Conservation (phyloP, 345 rosid species). For the Anastatica hierochuntica region DNA sequence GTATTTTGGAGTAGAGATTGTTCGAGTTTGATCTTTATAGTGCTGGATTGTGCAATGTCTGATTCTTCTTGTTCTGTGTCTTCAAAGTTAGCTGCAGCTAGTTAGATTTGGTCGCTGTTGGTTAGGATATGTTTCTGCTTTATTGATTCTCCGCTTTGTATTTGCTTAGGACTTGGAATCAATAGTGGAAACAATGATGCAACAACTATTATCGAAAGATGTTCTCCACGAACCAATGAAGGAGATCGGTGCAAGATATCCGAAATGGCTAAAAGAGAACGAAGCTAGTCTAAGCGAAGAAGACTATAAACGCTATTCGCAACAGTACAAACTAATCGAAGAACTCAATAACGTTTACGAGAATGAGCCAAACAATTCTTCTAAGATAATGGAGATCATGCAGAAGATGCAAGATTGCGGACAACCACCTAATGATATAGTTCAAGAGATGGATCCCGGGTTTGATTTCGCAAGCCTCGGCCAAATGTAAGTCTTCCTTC, state of each 20-base stretch:
- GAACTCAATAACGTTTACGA: constrained; percentile 76
- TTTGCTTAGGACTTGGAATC: constrained; percentile 72
- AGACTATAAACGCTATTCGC: constrained; percentile 58
- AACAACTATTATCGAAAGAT: constrained; percentile 83
- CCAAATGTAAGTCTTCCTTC: constrained; percentile 50
- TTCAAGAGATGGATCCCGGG: constrained; percentile 83
- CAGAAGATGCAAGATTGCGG: constrained; percentile 99
- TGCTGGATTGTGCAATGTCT: too few species aligned
- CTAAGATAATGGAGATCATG: constrained; percentile 81
- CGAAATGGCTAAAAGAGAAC: constrained; percentile 82
- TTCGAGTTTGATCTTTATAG: background rate
- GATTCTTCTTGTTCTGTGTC: too few species aligned
- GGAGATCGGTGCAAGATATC: constrained; percentile 80
- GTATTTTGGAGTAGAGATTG: background rate
- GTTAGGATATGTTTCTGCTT: too few species aligned
- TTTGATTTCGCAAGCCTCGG: constrained; percentile 67
- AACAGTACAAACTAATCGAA: constrained; percentile 58
- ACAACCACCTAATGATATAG: constrained; percentile 88
- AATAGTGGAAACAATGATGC: constrained; percentile 94
- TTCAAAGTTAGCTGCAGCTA: too few species aligned
- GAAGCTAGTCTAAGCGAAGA: constrained; percentile 48
- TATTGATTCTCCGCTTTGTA: background rate
- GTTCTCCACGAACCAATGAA: constrained; percentile 90
- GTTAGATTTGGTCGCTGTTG: too few species aligned
- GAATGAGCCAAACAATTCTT: constrained; percentile 53